phyloP scores from a whole-genome alignment of 345 rosid genomes.

The Sonneratia caseolaris region DNA sequence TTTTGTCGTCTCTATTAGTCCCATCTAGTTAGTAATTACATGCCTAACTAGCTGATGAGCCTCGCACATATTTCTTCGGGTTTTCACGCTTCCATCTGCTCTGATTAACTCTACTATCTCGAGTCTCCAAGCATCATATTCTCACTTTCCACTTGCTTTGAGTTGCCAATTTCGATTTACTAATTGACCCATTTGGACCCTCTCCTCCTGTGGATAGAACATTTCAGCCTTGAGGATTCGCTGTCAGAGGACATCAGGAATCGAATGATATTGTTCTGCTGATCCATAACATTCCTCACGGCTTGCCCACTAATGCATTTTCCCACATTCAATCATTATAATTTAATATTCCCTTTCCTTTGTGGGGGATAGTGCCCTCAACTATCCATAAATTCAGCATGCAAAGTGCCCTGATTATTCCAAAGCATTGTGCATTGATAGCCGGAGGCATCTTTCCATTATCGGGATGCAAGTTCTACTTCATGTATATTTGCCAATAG shows the following conservation, averaged over 20 bases:
- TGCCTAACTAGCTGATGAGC: too few relatives aligned
- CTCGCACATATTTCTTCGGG: too few relatives aligned
- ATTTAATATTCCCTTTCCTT: background rate
- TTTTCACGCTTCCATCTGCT: too few relatives aligned
- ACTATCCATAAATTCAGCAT: background rate
- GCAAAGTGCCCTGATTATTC: background rate
- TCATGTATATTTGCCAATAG: too few relatives aligned
- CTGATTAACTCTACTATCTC: too few relatives aligned
- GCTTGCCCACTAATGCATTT: background rate
- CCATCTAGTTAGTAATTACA: too few relatives aligned
- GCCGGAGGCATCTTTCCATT: background rate
- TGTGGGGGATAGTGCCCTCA: background rate
- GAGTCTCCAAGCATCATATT: too few relatives aligned
- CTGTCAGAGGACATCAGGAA: background rate
- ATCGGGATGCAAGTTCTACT: background rate
- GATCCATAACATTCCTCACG: background rate
- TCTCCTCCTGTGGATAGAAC: too few relatives aligned
- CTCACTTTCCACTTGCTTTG: too few relatives aligned
- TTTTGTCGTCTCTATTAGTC: too few relatives aligned
- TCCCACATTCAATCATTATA: background rate
- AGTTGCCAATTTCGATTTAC: too few relatives aligned
- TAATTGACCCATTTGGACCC: background rate
- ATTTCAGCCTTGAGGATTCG: background rate
- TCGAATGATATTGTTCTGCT: background rate
- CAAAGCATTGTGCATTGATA: background rate